Percentiles rank a stretch among this genome's conserved stretches.
phyloP scores from a whole-genome alignment of 768 basidiomycete species.

The Tricholoma furcatifolium region DNA sequence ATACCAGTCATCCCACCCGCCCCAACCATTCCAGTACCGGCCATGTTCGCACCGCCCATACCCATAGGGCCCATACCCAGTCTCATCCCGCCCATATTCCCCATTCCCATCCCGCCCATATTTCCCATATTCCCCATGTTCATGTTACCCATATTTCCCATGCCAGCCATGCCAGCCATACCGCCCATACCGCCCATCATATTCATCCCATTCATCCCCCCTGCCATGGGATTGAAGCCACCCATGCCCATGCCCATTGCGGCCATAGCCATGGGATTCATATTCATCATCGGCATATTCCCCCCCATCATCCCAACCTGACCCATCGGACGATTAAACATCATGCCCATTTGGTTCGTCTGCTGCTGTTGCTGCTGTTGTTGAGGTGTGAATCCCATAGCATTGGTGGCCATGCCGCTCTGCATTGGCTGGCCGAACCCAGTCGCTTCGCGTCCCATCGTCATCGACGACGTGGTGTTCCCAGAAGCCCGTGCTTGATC shows the following conservation, averaged over 20 bases:
- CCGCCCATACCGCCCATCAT: slow-evolving; percentile 30
- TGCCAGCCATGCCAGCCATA: slow-evolving; percentile 25
- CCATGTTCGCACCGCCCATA: slow-evolving; percentile 18
- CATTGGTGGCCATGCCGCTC: slow-evolving; percentile 30
- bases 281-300: slow-evolving; percentile 36
- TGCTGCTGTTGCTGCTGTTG: slow-evolving; percentile 34
- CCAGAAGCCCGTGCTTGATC: slow-evolving; percentile 44
- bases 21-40: slow-evolving; percentile 12
- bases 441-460: slow-evolving; percentile 21
- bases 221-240: slow-evolving; percentile 29
- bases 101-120: slow-evolving; percentile 26
- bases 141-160: slow-evolving; percentile 42
- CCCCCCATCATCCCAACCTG: slow-evolving; percentile 44
- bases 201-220: slow-evolving; percentile 30
- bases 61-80: slow-evolving; percentile 21
- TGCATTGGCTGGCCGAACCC: slow-evolving; percentile 35
- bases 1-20: slow-evolving; percentile 20
- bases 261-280: slow-evolving; percentile 54
- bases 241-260: slow-evolving; percentile 44
- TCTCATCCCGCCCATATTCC: slow-evolving; percentile 13
- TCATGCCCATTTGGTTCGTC: slow-evolving; percentile 49
- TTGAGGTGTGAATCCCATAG: slow-evolving; percentile 31
- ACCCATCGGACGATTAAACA: slow-evolving; percentile 54
- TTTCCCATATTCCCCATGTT: slow-evolving; percentile 26
- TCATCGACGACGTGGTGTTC: slow-evolving; percentile 9